Evolutionary conservation across 768 basidiomycete species (phyloP).

Genomic region (Boletus edulis): DNA sequence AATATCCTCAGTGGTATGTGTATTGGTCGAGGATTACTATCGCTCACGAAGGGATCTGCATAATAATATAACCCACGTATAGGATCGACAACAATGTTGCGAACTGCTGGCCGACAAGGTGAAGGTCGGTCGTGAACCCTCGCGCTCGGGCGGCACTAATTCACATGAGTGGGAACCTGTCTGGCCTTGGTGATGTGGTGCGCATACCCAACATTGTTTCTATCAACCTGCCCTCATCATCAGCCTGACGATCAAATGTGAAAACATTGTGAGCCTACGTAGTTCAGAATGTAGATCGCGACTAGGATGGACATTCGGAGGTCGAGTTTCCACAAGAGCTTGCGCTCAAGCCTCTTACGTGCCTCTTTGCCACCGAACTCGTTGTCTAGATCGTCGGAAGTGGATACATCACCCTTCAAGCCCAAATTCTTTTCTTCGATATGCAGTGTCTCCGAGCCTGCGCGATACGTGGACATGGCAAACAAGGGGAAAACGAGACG

Average conservation of each 20-base stretch:
- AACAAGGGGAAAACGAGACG: neutral
- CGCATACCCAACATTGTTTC: conserved; percentile 64
- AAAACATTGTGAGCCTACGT: conserved; percentile 15
- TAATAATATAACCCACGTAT: conserved; percentile 54
- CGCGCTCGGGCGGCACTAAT: conserved; percentile 63
- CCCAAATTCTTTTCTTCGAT: neutral
- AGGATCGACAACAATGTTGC: conserved; percentile 66
- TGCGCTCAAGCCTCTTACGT: conserved; percentile 48
- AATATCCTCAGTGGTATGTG: neutral
- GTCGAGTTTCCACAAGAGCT: conserved; percentile 55
- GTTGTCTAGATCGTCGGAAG: conserved; percentile 26
- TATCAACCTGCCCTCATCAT: conserved; percentile 47
- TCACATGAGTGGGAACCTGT: neutral
- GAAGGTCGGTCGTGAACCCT: conserved; percentile 64
- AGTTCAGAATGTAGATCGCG: conserved; percentile 38
- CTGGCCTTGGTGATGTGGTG: neutral
- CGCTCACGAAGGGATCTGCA: conserved; percentile 41
- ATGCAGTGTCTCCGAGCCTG: conserved; percentile 1
- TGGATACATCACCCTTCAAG: neutral
- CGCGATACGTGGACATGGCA: conserved; percentile 12
- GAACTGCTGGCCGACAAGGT: conserved; percentile 60
- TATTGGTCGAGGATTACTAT: neutral
- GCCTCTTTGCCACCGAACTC: conserved; percentile 49
- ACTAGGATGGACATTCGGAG: conserved; percentile 53
- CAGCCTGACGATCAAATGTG: neutral